Conservation (phyloP, 768 basidiomycete genomes). For the Lentinula aciculospora region DNA sequence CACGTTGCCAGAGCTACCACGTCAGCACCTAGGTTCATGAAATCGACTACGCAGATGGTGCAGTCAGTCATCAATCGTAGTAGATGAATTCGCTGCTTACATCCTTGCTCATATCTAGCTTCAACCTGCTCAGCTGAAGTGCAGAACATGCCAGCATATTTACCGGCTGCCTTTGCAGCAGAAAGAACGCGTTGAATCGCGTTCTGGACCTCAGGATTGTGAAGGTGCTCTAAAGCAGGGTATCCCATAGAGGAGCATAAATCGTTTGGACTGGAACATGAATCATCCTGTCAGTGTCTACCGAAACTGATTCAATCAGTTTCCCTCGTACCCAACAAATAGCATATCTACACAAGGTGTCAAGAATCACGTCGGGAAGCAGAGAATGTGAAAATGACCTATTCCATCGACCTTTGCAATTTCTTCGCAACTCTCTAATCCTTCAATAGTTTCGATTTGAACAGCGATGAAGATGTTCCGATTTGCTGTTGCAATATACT, state of each 20-base stretch:
- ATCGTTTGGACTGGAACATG: slow-evolving; percentile 11
- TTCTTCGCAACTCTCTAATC: slow-evolving; percentile 35
- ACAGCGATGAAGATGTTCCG: slow-evolving; percentile 32
- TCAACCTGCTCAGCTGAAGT: slow-evolving; percentile 11
- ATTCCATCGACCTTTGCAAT: slow-evolving; percentile 40
- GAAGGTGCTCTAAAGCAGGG: slow-evolving; percentile 10
- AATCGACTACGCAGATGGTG: slow-evolving; percentile 9
- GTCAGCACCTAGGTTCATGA: slow-evolving; percentile 16
- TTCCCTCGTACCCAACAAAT: slow-evolving; percentile 10
- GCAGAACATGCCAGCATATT: slow-evolving; percentile 17
- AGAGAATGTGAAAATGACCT: slow-evolving; percentile 19
- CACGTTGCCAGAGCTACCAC: slow-evolving; percentile 11
- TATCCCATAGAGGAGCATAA: slow-evolving; percentile 14
- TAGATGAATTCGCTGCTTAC: slow-evolving; percentile 2
- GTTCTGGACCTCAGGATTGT: slow-evolving; percentile 15
- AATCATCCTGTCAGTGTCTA: not conserved
- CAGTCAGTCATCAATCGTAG: not conserved
- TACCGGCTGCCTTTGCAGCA: slow-evolving; percentile 15
- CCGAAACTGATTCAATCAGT: not conserved
- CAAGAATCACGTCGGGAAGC: not conserved
- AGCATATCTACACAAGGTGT: slow-evolving; percentile 9
- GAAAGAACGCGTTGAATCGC: slow-evolving; percentile 11
- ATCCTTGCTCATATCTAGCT: slow-evolving; percentile 14
- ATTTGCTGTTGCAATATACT: slow-evolving; percentile 40
- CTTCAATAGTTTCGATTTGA: slow-evolving; percentile 42